These are phyloP conservation scores for Penicillium italicum DNA, from an alignment of 2,329 filamentous ascomycete species.

Conservation along the genomic window DNA sequence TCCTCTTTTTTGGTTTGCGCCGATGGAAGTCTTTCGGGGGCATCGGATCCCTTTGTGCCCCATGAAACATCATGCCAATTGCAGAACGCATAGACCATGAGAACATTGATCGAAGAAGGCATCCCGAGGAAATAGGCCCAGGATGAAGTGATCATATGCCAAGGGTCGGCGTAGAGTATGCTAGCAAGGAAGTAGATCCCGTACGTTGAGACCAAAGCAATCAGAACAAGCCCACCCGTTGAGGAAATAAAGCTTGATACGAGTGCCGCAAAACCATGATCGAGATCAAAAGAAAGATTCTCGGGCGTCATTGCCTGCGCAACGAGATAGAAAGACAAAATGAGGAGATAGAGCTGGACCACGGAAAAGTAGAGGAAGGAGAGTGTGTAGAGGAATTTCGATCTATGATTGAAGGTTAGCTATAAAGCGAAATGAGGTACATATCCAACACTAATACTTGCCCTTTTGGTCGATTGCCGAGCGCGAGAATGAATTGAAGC, in stretches of 20 bases:
- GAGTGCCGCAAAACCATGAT: constrained; percentile 59
- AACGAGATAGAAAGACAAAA: constrained; percentile 64
- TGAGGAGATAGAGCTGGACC: constrained; percentile 57
- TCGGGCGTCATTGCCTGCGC: constrained; percentile 61
- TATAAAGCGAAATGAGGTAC: no score
- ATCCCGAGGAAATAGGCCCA: constrained; percentile 83
- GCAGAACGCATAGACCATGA: constrained; percentile 98
- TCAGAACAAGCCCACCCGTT: constrained; percentile 76
- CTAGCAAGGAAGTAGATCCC: constrained; percentile 92
- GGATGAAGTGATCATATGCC: constrained; percentile 99
- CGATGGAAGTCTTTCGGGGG: constrained; percentile 81
- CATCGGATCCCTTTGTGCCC: constrained; percentile 97
- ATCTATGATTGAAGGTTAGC: constrained; percentile 38
- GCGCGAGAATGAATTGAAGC: constrained; percentile 87
- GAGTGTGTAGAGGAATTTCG: constrained; percentile 80
- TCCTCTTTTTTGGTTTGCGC: constrained; percentile 82
- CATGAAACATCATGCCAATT: constrained; percentile 99
- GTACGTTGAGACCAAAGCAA: constrained; percentile 86
- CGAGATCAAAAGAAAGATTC: constrained; percentile 71
- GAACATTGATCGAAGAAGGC: constrained; percentile 95
- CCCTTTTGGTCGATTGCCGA: constrained; percentile 92
- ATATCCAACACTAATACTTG: neutral
- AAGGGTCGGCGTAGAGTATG: constrained; percentile 93
- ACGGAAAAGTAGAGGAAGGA: constrained; percentile 82
- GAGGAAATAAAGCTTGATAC: constrained; percentile 74